Evolutionary conservation across 106 monocot genomes (phyloP).

Genomic region (Dendrobium chrysotoxum): DNA sequence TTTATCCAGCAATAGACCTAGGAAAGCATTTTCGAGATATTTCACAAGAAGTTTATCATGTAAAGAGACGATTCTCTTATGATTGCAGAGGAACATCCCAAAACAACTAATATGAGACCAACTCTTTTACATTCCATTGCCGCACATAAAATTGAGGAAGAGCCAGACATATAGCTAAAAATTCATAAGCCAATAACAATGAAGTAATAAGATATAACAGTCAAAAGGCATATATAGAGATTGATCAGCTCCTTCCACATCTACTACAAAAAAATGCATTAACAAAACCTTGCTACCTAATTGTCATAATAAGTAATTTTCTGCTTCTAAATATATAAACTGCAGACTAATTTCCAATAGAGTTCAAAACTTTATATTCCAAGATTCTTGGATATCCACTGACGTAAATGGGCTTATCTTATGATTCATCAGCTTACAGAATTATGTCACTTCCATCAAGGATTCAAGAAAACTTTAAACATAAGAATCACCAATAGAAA

Average conservation of each 20-base stretch:
- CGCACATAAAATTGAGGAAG: neutral
- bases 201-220: neutral
- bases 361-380: neutral
- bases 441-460: neutral
- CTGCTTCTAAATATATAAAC: neutral
- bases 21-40: neutral
- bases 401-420: neutral
- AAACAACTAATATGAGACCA: neutral
- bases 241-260: neutral
- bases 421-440: neutral
- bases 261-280: neutral
- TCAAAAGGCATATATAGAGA: neutral
- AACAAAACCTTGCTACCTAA: neutral
- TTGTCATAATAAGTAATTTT: slow-evolving; percentile 2
- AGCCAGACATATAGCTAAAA: neutral
- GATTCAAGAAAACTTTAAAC: neutral
- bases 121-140: neutral
- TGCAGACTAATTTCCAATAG: neutral
- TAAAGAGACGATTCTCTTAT: neutral
- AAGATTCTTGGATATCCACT: neutral
- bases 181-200: neutral
- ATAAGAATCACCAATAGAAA: neutral
- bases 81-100: neutral
- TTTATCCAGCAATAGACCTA: neutral
- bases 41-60: neutral